Conservation (phyloP, 176 grass and related monocot genomes). For the Otatea glauca region DNA sequence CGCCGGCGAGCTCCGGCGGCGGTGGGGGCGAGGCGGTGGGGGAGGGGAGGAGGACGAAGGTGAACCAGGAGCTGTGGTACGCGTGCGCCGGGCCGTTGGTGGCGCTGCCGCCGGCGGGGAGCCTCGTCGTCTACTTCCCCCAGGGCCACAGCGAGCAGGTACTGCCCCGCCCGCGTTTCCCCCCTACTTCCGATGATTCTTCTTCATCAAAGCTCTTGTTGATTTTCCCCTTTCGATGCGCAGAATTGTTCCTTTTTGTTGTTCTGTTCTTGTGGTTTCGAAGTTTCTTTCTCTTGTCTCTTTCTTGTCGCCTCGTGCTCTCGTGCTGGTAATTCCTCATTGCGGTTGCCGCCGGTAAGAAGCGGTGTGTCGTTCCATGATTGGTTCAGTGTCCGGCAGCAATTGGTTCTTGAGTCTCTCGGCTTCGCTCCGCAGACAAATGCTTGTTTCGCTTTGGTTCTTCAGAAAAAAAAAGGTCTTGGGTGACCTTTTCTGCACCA, state of each 20-base stretch:
- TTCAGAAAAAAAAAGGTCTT: neutral
- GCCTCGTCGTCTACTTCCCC: conserved; percentile 83
- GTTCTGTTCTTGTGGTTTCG: conserved; percentile 1
- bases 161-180: neutral
- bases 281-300: conserved; percentile 11
- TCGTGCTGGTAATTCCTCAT: conserved; percentile 7
- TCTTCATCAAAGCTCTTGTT: conserved; percentile 47
- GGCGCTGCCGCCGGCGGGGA: conserved; percentile 61
- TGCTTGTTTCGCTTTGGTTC: conserved; percentile 14
- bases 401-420: neutral
- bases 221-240: neutral
- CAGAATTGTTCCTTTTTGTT: conserved; percentile 4
- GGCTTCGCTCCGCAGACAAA: neutral
- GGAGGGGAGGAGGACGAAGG: conserved; percentile 32
- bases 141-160: conserved; percentile 89
- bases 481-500: neutral
- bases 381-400: neutral
- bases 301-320: conserved; percentile 39
- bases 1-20: conserved; percentile 37
- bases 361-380: conserved; percentile 27
- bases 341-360: neutral
- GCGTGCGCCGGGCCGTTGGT: conserved; percentile 79
- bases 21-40: conserved; percentile 33
- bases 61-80: conserved; percentile 88
- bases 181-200: neutral